A percentile compares a stretch with the other conserved stretches of the same genome.
Evolutionary conservation across 2,329 filamentous ascomycete genomes (phyloP).

Genomic region (Westerdykella ornata): DNA sequence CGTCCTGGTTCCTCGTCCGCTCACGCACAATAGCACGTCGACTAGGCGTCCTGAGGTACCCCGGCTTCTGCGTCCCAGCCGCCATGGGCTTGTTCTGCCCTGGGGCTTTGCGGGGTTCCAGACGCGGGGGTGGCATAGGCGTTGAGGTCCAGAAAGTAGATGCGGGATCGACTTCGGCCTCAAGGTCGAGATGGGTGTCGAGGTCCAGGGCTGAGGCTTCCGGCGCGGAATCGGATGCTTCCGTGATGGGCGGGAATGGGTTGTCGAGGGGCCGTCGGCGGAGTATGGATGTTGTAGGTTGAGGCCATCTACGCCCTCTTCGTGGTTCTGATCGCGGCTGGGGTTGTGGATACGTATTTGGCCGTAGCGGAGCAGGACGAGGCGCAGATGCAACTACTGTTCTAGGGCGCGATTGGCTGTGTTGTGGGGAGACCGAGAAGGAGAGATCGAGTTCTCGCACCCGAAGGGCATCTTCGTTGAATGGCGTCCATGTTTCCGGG

Average conservation of each 20-base stretch:
- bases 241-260: background rate
- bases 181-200: constrained; percentile 13
- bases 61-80: constrained; percentile 18
- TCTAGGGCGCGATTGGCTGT: constrained; percentile 3
- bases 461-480: constrained; percentile 30
- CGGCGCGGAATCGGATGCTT: background rate
- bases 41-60: constrained; percentile 45
- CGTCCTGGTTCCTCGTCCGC: constrained; percentile 23
- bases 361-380: constrained; percentile 4
- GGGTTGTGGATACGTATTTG: constrained; percentile 14
- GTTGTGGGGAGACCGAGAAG: constrained; percentile 24
- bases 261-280: constrained; percentile 4
- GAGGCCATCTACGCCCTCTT: constrained; percentile 1
- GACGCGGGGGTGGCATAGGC: constrained; percentile 14
- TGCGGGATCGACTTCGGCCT: constrained; percentile 5
- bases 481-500: constrained; percentile 36
- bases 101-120: constrained; percentile 2
- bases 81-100: constrained; percentile 10
- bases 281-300: constrained; percentile 2
- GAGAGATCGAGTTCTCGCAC: constrained; percentile 25
- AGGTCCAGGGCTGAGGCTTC: background rate
- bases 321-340: constrained; percentile 9
- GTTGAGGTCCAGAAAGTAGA: constrained; percentile 25
- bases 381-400: background rate
- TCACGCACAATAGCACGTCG: constrained; percentile 33